A percentile compares a stretch with the other conserved stretches of the same genome.
phyloP scores from a whole-genome alignment of 2,329 filamentous ascomycete genomes.

The Acrodontium crateriforme region DNA sequence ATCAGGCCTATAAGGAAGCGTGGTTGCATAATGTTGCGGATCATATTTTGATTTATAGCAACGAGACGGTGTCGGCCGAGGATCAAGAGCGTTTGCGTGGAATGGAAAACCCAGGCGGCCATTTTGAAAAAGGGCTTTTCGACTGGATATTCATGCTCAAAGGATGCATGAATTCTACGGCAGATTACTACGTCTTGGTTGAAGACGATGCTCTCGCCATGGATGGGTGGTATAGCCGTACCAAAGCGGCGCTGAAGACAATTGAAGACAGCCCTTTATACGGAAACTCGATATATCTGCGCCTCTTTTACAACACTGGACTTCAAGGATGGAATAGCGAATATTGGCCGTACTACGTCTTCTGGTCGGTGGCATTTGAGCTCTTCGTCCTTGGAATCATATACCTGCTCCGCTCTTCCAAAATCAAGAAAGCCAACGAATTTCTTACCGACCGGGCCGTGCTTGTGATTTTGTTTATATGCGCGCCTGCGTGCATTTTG shows the following conservation, averaged over 20 bases:
- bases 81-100: conserved; percentile 21
- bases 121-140: conserved; percentile 26
- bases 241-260: conserved; percentile 22
- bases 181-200: conserved; percentile 30
- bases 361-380: conserved; percentile 19
- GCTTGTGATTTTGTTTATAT: conserved; percentile 12
- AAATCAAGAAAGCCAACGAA: too few species aligned
- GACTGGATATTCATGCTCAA: conserved; percentile 32
- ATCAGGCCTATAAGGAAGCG: conserved; percentile 28
- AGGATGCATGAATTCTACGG: conserved; percentile 24
- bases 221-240: conserved; percentile 34
- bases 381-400: conserved; percentile 6
- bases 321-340: conserved; percentile 34
- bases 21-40: conserved; percentile 30
- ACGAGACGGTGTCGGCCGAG: neutral
- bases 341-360: conserved; percentile 26
- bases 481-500: conserved; percentile 17
- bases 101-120: neutral
- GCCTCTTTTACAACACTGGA: conserved; percentile 34
- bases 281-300: conserved; percentile 27
- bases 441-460: conserved; percentile 6
- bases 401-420: conserved; percentile 1
- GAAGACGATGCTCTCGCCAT: conserved; percentile 35
- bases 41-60: conserved; percentile 27
- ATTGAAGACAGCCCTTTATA: conserved; percentile 18